Base-by-base conservation (phyloP, 2,329 filamentous ascomycete species). In the Coniella lustricola region DNA sequence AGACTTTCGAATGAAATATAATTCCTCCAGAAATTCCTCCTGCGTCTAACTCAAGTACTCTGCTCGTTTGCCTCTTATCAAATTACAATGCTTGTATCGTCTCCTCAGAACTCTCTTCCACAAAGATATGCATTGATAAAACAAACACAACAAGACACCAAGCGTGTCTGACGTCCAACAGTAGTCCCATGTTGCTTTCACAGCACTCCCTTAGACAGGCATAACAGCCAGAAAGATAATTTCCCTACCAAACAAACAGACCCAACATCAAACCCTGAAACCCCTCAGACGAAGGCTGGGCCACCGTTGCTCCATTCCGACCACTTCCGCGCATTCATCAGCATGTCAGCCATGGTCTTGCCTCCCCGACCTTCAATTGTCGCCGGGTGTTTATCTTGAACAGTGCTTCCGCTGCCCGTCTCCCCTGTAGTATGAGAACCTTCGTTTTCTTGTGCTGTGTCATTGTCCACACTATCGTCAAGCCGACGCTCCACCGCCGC, bases 321-420 rank as follows among this genome's bases (percentile, higher is more conserved):
- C n/a, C 43, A 36, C 29, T 39, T 48, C 9, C 52, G 49, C 13
- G 18, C 46, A 39, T 29, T 52, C 4, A 54, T 39, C n/a, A 54
- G 52, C 17, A 49, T 20, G 4, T 54, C 52, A 20, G 52, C 52
- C 52, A 54, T 54, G 16, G 43, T 46, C 32, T 51, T 52, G 22
- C 43, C 41, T 1, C 49, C 43, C 16, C 42, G 29, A 9, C 31
- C 17, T 4, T 42, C 35, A 18, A 29, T 29, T 10, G 36, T n/a
- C 29, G n/a, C n/a, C n/a, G n/a, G n/a, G n/a, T n/a, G n/a, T n/a
- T 45, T 48, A 16, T n/a, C 17, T 3, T 21, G 9, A 16, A 32
- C 33, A 4, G 29, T 41, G 7, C 17, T 22, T 9, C 20, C 31
- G 9, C 25, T 32, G 7, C 33, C 31, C 18, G n/a, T 33, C 2